These are phyloP conservation scores for Pestalotiopsis sp. DNA, from an alignment of 2,329 filamentous ascomycete genomes.

Conservation along the genomic window DNA sequence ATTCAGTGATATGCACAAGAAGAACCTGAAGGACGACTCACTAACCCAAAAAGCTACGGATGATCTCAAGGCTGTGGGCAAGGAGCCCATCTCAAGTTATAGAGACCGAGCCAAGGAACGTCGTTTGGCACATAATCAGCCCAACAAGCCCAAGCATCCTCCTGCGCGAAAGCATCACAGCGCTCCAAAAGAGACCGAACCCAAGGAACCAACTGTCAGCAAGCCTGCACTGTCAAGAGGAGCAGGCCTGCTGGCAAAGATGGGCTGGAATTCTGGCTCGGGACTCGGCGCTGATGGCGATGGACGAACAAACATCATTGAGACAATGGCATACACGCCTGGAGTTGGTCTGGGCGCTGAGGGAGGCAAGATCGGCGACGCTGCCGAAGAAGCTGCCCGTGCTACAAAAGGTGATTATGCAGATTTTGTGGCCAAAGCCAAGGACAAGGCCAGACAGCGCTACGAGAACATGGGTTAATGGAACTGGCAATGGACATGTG, in stretches of 20 bases:
- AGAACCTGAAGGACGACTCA: constrained; percentile 30
- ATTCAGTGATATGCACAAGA: constrained; percentile 44
- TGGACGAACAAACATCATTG: constrained; percentile 65
- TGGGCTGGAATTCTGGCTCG: constrained; percentile 69
- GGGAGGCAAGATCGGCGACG: constrained; percentile 70
- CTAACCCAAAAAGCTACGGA: constrained; percentile 31
- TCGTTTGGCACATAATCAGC: constrained; percentile 63
- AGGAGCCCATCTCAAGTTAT: constrained; percentile 44
- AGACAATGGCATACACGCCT: constrained; percentile 65
- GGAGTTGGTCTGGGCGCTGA: constrained; percentile 72
- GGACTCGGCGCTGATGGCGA: constrained; percentile 65
- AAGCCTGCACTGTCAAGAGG: constrained; percentile 58
- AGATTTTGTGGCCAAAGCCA: constrained; percentile 65
- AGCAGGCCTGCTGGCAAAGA: constrained; percentile 69
- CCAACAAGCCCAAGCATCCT: constrained; percentile 49
- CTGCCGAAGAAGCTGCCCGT: constrained; percentile 62
- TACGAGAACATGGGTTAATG: constrained; percentile 55
- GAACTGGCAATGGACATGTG: not conserved
- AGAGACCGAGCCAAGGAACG: constrained; percentile 71
- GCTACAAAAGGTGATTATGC: constrained; percentile 62
- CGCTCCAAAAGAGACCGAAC: constrained; percentile 35
- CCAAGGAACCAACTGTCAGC: constrained; percentile 34
- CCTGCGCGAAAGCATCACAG: constrained; percentile 26
- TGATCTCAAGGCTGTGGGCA: constrained; percentile 34
- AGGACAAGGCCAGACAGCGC: constrained; percentile 67